Percentiles rank a stretch among this genome's conserved stretches.
phyloP scores from a whole-genome alignment of 2,329 filamentous ascomycete genomes.

The Neopestalotiopsis rosae region DNA sequence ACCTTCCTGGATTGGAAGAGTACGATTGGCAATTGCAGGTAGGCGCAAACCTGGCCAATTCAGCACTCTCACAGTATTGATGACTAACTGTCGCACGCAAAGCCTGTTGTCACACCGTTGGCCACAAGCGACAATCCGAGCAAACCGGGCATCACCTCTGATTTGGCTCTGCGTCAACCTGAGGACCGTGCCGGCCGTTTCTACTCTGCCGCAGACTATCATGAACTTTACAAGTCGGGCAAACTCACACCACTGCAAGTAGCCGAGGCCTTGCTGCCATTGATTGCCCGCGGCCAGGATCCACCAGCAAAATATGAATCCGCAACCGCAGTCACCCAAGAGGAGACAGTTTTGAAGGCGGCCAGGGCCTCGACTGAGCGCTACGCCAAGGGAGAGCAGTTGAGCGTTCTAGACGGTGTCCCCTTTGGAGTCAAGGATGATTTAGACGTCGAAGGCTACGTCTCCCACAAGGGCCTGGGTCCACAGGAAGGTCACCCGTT shows the following conservation, averaged over 20 bases:
- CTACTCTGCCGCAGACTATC: conserved; percentile 77
- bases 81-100: conserved; percentile 14
- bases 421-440: conserved; percentile 88
- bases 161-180: conserved; percentile 47
- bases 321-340: conserved; percentile 74
- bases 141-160: conserved; percentile 47
- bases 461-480: conserved; percentile 67
- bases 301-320: conserved; percentile 67
- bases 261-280: conserved; percentile 70
- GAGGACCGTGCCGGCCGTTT: conserved; percentile 56
- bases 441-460: conserved; percentile 72
- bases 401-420: conserved; percentile 79
- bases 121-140: conserved; percentile 34
- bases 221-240: conserved; percentile 74
- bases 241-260: conserved; percentile 75
- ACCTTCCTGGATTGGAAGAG: conserved; percentile 50
- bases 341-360: conserved; percentile 66
- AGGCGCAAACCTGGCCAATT: conserved; percentile 25
- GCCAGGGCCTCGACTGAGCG: conserved; percentile 76
- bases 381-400: conserved; percentile 68
- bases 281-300: conserved; percentile 66
- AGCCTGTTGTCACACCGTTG: conserved; percentile 65
- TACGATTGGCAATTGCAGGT: conserved; percentile 56
- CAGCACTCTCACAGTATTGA: background rate
- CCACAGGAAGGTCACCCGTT: conserved; percentile 58